phyloP scores from a whole-genome alignment of 805 yeast species.

The Ogataea minuta region DNA sequence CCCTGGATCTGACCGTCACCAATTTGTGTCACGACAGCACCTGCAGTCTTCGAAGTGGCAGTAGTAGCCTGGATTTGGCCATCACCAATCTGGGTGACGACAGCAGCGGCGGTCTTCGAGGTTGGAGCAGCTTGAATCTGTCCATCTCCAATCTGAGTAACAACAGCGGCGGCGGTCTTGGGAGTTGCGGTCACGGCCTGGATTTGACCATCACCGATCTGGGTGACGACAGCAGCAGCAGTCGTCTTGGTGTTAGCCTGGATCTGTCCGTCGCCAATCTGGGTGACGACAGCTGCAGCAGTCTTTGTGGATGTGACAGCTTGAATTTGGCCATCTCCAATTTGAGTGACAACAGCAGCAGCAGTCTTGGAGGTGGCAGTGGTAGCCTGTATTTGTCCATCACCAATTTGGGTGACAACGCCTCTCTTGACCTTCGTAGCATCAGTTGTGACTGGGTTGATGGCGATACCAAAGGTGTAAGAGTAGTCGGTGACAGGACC shows the following conservation, averaged over 20 bases:
- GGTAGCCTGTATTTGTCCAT: slow-evolving; percentile 54
- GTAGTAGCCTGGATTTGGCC: slow-evolving; percentile 48
- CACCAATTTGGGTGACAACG: slow-evolving; percentile 48
- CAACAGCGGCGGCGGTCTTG: slow-evolving; percentile 31
- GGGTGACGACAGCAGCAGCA: slow-evolving; percentile 36
- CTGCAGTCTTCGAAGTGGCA: slow-evolving; percentile 29
- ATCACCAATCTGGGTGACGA: slow-evolving; percentile 47
- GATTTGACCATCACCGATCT: slow-evolving; percentile 28
- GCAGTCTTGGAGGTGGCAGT: slow-evolving; percentile 39
- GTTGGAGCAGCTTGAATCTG: slow-evolving; percentile 47
- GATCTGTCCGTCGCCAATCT: slow-evolving; percentile 53
- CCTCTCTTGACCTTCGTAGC: slow-evolving; percentile 25
- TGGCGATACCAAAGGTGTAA: slow-evolving; percentile 67
- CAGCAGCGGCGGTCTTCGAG: slow-evolving; percentile 39
- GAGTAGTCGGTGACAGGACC: slow-evolving; percentile 61
- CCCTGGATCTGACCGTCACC: slow-evolving; percentile 34
- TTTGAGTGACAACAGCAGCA: slow-evolving; percentile 49
- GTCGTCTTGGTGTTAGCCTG: slow-evolving; percentile 34
- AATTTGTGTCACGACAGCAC: slow-evolving; percentile 41
- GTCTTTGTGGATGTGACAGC: slow-evolving; percentile 35
- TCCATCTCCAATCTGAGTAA: slow-evolving; percentile 41
- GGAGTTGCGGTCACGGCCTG: slow-evolving; percentile 31
- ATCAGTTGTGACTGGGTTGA: slow-evolving; percentile 44
- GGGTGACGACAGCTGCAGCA: slow-evolving; percentile 38
- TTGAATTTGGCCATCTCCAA: slow-evolving; percentile 62